phyloP scores from a whole-genome alignment of 768 basidiomycete genomes.

The Clitopilus passeckerianus region DNA sequence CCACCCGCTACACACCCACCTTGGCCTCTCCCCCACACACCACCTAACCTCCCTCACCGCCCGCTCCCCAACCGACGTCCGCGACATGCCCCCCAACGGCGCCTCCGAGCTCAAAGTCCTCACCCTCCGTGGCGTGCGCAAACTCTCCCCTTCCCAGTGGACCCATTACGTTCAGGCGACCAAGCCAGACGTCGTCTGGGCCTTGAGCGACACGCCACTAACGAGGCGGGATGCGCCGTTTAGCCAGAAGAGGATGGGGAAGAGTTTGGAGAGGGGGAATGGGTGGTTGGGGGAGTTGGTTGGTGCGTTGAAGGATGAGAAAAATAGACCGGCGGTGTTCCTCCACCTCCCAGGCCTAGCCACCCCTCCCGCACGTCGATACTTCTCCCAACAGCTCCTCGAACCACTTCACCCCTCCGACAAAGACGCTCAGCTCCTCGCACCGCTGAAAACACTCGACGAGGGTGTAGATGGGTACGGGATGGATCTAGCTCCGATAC shows the following conservation, averaged over 20 bases:
- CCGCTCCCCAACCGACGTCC: conserved; percentile 59
- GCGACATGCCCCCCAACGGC: conserved; percentile 73
- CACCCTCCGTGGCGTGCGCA: conserved; percentile 66
- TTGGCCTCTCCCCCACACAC: conserved; percentile 44
- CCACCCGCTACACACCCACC: conserved; percentile 55
- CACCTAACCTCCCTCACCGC: conserved; percentile 58
- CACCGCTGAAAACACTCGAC: conserved; percentile 53
- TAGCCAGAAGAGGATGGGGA: conserved; percentile 76
- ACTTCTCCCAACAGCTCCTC: conserved; percentile 53
- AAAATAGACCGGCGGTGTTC: conserved; percentile 40
- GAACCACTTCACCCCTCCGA: conserved; percentile 46
- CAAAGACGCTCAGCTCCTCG: conserved; percentile 46
- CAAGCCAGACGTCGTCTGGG: conserved; percentile 66
- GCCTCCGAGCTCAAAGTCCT: conserved; percentile 49
- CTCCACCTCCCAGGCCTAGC: conserved; percentile 68
- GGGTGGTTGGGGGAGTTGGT: conserved; percentile 62
- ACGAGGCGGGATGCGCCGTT: conserved; percentile 45
- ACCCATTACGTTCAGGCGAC: conserved; percentile 43
- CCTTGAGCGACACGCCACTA: conserved; percentile 67
- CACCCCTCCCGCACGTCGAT: conserved; percentile 49
- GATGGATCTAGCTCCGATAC: conserved; percentile 58
- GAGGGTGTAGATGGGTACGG: conserved; percentile 67
- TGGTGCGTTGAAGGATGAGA: conserved; percentile 15
- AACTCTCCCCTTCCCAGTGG: conserved; percentile 60
- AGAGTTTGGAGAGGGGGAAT: conserved; percentile 65